phyloP scores from a whole-genome alignment of 2,329 filamentous ascomycete genomes.

The Tolypocladium tundrense region DNA sequence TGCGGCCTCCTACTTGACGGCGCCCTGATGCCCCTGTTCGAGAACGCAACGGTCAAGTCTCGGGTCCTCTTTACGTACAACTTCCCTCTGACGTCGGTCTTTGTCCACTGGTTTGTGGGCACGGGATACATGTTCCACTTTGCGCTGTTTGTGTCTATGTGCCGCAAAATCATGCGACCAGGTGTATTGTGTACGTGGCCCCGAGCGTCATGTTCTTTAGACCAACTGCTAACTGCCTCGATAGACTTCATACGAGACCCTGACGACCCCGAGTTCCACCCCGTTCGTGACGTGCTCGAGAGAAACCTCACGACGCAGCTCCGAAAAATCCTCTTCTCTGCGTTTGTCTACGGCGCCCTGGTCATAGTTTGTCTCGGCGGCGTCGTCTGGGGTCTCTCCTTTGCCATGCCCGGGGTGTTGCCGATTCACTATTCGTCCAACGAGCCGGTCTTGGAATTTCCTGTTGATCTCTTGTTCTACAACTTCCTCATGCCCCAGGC shows the following conservation, averaged over 20 bases:
- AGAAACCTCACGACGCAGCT: conserved; percentile 86
- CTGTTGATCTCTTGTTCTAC: conserved; percentile 88
- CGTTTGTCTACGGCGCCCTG: conserved; percentile 85
- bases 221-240: conserved; percentile 6
- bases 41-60: conserved; percentile 65
- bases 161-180: conserved; percentile 89
- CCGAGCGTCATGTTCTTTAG: not conserved
- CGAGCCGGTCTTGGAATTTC: conserved; percentile 87
- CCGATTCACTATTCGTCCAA: conserved; percentile 92
- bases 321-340: conserved; percentile 92
- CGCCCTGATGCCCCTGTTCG: conserved; percentile 82
- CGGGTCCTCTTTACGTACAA: conserved; percentile 67
- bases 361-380: conserved; percentile 90
- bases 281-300: conserved; percentile 91
- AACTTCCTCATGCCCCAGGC: conserved; percentile 90
- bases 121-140: conserved; percentile 99
- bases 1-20: conserved; percentile 85
- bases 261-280: conserved; percentile 96
- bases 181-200: conserved; percentile 72
- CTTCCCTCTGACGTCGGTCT: conserved; percentile 81
- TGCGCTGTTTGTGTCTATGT: conserved; percentile 97
- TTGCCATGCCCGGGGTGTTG: conserved; percentile 58
- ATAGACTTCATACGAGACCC: conserved; percentile 93
- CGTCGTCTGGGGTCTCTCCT: conserved; percentile 83
- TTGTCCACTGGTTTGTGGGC: conserved; percentile 97